phyloP scores from a whole-genome alignment of 2,329 filamentous ascomycete genomes.

The Claviceps sp. region DNA sequence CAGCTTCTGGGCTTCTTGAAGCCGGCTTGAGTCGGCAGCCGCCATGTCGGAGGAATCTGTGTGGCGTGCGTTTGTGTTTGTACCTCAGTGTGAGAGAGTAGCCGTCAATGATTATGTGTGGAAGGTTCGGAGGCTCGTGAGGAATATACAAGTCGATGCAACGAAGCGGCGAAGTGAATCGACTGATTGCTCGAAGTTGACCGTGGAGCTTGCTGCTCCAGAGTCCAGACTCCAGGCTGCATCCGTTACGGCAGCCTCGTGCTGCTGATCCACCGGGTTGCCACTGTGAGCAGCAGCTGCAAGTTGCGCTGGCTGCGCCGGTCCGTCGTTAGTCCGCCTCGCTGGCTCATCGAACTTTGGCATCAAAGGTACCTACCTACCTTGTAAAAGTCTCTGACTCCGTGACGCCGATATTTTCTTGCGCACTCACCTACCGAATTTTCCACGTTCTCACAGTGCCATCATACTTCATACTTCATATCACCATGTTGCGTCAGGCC shows the following conservation, averaged over 20 bases:
- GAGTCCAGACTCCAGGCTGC: too few relatives aligned
- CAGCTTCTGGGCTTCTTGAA: slow-evolving; percentile 81
- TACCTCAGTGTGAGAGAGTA: not conserved
- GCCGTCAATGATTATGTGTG: not conserved
- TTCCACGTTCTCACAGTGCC: slow-evolving; percentile 6
- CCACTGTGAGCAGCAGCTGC: slow-evolving; percentile 10
- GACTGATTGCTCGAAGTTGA: not conserved
- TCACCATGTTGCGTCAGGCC: slow-evolving; percentile 32
- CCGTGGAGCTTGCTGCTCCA: too few relatives aligned
- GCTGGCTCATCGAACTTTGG: not conserved
- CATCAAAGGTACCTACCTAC: slow-evolving; percentile 1
- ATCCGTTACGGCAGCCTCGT: too few relatives aligned
- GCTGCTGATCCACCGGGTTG: slow-evolving; percentile 15
- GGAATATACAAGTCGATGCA: not conserved
- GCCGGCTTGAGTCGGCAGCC: slow-evolving; percentile 46
- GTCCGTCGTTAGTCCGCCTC: slow-evolving; percentile 18
- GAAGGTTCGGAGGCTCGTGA: not conserved
- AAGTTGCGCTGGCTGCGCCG: slow-evolving; percentile 4
- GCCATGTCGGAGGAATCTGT: slow-evolving; percentile 29
- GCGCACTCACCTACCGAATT: slow-evolving; percentile 5
- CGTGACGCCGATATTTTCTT: not conserved
- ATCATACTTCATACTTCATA: slow-evolving; percentile 7
- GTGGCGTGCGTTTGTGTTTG: not conserved
- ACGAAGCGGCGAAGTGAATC: not conserved
- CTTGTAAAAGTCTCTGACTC: slow-evolving; percentile 17